phyloP scores from a whole-genome alignment of 78 protist genomes.

The Creolimax fragrantissima region DNA sequence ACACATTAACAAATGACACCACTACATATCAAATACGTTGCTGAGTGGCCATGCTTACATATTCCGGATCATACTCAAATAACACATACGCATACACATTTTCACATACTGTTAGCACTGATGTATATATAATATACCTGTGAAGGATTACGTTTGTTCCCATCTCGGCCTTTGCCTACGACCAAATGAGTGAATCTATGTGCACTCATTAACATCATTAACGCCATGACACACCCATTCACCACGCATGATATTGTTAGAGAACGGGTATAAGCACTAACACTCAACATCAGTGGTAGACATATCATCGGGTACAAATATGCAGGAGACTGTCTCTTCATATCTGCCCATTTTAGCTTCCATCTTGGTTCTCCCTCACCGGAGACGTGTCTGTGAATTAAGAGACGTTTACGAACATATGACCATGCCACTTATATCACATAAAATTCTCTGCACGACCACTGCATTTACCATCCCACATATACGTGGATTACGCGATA shows the following conservation, averaged over 20 bases:
- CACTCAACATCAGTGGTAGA: neutral
- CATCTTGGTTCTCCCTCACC: neutral
- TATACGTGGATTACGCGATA: too few species aligned
- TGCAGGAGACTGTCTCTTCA: neutral
- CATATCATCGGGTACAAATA: neutral
- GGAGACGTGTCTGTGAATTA: too few species aligned
- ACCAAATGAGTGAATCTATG: neutral
- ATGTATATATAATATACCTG: neutral
- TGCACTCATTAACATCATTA: neutral
- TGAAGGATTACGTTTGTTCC: neutral
- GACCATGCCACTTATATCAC: too few species aligned
- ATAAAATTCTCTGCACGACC: too few species aligned
- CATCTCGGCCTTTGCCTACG: neutral
- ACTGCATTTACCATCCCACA: too few species aligned
- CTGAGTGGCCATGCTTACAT: too few species aligned
- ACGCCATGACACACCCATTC: neutral
- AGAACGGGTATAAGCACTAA: neutral
- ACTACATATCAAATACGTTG: too few species aligned
- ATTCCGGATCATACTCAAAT: too few species aligned
- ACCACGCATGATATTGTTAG: neutral
- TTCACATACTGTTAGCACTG: too few species aligned
- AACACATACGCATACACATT: neutral
- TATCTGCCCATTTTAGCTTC: neutral
- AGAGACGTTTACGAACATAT: too few species aligned
- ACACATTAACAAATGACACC: too few species aligned